Percentiles rank a stretch among this genome's conserved stretches.
Evolutionary conservation across 2,329 filamentous ascomycete species (phyloP).

Genomic region (Metarhizium guizhouense): DNA sequence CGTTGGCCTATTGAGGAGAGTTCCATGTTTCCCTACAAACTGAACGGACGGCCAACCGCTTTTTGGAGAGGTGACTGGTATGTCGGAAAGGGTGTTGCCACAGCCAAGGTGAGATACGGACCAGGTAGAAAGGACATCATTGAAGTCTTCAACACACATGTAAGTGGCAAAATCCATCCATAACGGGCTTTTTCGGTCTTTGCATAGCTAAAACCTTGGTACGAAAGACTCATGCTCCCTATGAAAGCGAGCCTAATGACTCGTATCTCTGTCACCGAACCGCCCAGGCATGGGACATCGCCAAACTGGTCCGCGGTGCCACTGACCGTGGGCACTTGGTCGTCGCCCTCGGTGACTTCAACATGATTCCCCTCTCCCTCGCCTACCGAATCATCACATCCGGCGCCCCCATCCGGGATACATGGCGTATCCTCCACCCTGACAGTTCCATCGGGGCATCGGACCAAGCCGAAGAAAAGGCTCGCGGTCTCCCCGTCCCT

Average conservation of each 20-base stretch:
- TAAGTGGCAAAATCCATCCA: constrained; percentile 25
- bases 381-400: constrained; percentile 75
- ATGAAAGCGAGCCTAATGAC: constrained; percentile 70
- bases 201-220: background rate
- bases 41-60: constrained; percentile 87
- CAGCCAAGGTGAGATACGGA: constrained; percentile 68
- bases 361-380: constrained; percentile 84
- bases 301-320: constrained; percentile 78
- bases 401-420: constrained; percentile 69
- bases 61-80: constrained; percentile 96
- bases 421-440: constrained; percentile 78
- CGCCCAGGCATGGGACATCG: constrained; percentile 89
- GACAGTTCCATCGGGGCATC: constrained; percentile 72
- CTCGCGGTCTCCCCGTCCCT: constrained; percentile 58
- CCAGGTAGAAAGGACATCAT: constrained; percentile 55
- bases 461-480: constrained; percentile 56
- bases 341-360: constrained; percentile 86
- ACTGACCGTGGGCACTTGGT: constrained; percentile 74
- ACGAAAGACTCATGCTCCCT: constrained; percentile 63
- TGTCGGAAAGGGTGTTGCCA: constrained; percentile 88
- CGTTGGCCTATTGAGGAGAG: constrained; percentile 89
- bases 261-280: constrained; percentile 86
- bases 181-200: background rate
- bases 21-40: constrained; percentile 76
- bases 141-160: constrained; percentile 90